Percentiles rank a stretch among this genome's conserved stretches.
Conservation (phyloP, 345 rosid species). For the Eutrema heterophyllum region DNA sequence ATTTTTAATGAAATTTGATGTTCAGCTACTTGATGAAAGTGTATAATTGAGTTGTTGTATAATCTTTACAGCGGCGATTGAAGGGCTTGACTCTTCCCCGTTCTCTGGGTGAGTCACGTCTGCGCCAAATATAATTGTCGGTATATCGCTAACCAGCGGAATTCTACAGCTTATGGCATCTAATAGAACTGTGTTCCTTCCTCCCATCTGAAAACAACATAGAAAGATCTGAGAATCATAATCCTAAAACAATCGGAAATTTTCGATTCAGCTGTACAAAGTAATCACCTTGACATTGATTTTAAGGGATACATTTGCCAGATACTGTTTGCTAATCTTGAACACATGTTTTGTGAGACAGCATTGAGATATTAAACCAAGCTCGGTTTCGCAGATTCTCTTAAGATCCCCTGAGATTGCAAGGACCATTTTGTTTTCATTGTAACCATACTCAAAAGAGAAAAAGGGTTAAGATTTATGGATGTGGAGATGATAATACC, state of each 20-base stretch:
- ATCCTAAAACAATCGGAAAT: background rate
- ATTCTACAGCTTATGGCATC: slow-evolving; percentile 98
- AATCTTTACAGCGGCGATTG: slow-evolving; percentile 84
- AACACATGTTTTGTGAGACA: slow-evolving; percentile 96
- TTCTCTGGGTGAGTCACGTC: slow-evolving; percentile 99
- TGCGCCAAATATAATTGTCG: slow-evolving; percentile 97
- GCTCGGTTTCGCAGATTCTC: slow-evolving; percentile 97
- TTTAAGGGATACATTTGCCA: slow-evolving; percentile 93
- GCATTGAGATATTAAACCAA: slow-evolving; percentile 93
- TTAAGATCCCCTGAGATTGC: slow-evolving; percentile 77
- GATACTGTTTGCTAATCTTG: slow-evolving; percentile 95
- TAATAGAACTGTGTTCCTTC: slow-evolving; percentile 92
- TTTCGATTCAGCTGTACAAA: background rate
- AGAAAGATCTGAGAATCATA: background rate
- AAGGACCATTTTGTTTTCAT: background rate
- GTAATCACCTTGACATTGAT: slow-evolving; percentile 86
- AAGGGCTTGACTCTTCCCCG: slow-evolving; percentile 99
- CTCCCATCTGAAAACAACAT: slow-evolving; percentile 78
- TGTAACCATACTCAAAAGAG: background rate
- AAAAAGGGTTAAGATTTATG: background rate
- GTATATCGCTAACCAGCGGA: slow-evolving; percentile 94
- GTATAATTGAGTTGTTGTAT: background rate
- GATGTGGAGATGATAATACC: slow-evolving; percentile 43
- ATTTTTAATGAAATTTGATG: background rate
- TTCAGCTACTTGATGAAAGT: background rate